phyloP scores from a whole-genome alignment of 495 filamentous ascomycete genomes.

The Hyaloscypha hepaticicola region DNA sequence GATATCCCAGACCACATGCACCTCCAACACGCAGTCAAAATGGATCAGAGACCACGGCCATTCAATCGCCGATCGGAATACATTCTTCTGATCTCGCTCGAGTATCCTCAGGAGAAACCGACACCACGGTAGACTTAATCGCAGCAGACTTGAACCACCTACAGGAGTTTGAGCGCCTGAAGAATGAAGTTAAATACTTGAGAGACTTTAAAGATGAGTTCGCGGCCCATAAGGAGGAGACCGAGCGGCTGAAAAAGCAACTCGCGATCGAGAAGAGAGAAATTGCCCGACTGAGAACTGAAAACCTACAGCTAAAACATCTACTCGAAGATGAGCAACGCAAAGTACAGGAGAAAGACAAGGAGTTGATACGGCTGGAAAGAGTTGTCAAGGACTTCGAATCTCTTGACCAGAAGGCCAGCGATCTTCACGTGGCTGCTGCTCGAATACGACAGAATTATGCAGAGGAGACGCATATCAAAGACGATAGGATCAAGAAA shows the following conservation, averaged over 20 bases:
- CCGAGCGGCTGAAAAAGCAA: background rate
- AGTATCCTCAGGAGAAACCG: background rate
- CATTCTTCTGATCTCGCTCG: background rate
- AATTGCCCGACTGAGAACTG: too few species aligned
- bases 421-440: background rate
- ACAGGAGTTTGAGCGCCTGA: background rate
- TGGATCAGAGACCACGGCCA: background rate
- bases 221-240: background rate
- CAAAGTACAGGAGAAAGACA: background rate
- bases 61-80: background rate
- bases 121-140: background rate
- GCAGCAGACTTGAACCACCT: background rate
- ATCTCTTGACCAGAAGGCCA: background rate
- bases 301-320: background rate
- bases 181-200: background rate
- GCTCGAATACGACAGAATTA: background rate
- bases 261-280: too few species aligned
- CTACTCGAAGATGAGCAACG: background rate
- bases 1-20: background rate
- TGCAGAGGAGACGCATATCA: background rate
- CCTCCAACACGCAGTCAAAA: background rate
- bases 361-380: background rate
- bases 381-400: background rate
- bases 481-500: background rate
- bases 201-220: background rate